These are phyloP conservation scores for Pseudogymnoascus sp. DNA, from an alignment of 2,329 filamentous ascomycete species.

Conservation along the genomic window DNA sequence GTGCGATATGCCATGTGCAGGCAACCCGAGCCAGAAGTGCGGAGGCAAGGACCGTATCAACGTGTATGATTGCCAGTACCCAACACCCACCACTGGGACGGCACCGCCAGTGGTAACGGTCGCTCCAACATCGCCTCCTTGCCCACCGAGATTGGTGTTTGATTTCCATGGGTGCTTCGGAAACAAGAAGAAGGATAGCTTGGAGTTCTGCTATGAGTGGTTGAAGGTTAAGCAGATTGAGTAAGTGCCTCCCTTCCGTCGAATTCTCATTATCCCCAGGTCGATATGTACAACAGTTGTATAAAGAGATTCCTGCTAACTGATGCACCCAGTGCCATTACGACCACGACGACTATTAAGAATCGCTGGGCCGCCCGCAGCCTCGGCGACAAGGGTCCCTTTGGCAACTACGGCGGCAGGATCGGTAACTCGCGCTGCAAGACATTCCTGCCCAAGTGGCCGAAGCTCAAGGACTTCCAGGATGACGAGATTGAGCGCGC, in stretches of 20 bases:
- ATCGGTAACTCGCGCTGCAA: not conserved
- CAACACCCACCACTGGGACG: not conserved
- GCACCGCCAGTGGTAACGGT: not conserved
- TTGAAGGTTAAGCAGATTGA: conserved; percentile 5
- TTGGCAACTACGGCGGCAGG: not conserved
- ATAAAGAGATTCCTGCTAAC: not conserved
- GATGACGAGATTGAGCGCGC: conserved; percentile 1
- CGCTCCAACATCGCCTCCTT: not conserved
- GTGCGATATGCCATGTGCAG: conserved; percentile 16
- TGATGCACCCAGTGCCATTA: not conserved
- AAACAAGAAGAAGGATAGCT: not conserved
- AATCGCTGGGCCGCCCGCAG: not conserved
- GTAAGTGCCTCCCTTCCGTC: not conserved
- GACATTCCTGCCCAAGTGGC: not conserved
- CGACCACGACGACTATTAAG: not conserved
- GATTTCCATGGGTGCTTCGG: not conserved
- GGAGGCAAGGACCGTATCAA: conserved; percentile 14
- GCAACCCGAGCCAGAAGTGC: conserved; percentile 14
- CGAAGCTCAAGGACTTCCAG: conserved; percentile 8
- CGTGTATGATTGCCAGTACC: conserved; percentile 10
- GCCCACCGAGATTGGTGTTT: not conserved
- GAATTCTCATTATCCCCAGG: not conserved
- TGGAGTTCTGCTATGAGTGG: not conserved
- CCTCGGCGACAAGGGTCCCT: not conserved
- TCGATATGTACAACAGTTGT: not conserved